Evolutionary conservation across 192 early-diverging fungal genomes (phyloP).

Genomic region (Backusella morwellensis): DNA sequence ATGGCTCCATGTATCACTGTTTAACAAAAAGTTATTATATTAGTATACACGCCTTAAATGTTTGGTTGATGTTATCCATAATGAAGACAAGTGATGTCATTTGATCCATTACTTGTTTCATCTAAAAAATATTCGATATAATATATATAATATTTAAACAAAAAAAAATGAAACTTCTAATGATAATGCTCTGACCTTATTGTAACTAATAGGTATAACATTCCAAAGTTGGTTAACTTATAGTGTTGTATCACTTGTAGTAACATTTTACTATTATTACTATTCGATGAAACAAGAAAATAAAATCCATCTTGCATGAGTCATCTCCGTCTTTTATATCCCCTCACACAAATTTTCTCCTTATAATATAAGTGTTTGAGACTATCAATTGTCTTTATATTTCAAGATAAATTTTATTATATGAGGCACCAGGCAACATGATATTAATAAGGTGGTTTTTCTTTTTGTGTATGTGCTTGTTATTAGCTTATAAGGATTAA

Average conservation of each 20-base stretch:
- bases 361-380: background rate
- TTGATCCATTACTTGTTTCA: too few relatives aligned
- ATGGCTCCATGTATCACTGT: too few relatives aligned
- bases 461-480: background rate
- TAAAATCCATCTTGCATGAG: background rate
- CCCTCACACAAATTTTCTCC: background rate
- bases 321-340: background rate
- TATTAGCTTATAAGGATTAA: background rate
- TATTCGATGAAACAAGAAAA: background rate
- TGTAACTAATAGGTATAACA: background rate
- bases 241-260: background rate
- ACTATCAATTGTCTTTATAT: background rate
- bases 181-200: too few relatives aligned
- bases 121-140: too few relatives aligned
- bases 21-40: too few relatives aligned
- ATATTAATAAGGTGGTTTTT: background rate
- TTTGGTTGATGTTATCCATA: too few relatives aligned
- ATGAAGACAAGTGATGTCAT: too few relatives aligned
- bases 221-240: background rate
- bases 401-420: background rate
- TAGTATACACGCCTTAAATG: too few relatives aligned
- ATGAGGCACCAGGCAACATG: conserved; percentile 3
- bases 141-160: too few relatives aligned
- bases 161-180: too few relatives aligned
- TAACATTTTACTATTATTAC: background rate